These are phyloP conservation scores for Bruguiera sexangula DNA, from an alignment of 345 rosid species.

Conservation along the genomic window DNA sequence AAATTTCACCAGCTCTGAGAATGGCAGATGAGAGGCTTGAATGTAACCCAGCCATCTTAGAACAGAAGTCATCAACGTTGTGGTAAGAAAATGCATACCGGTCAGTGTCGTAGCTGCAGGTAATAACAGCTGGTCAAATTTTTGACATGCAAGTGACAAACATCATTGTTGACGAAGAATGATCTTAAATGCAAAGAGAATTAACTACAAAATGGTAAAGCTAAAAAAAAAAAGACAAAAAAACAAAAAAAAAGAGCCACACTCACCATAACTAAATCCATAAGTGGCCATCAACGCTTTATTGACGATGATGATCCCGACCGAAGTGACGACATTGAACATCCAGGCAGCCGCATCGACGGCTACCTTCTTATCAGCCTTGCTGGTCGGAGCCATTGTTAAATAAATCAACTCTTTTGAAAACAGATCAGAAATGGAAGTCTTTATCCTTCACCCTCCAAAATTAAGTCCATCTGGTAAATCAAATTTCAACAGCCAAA, in stretches of 20 bases:
- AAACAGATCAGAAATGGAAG: neutral
- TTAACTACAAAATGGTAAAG: too few species aligned
- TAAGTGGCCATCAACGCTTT: conserved; percentile 88
- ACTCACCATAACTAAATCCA: conserved; percentile 79
- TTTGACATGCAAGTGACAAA: too few species aligned
- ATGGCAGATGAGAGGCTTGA: conserved; percentile 77
- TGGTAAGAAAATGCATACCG: conserved; percentile 93
- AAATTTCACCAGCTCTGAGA: conserved; percentile 72
- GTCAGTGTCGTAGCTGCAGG: conserved; percentile 94
- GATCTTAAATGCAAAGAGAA: neutral
- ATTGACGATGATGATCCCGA: conserved; percentile 88
- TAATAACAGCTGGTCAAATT: conserved; percentile 18
- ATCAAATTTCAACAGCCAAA: too few species aligned
- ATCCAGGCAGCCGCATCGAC: conserved; percentile 90
- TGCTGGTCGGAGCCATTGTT: conserved; percentile 58
- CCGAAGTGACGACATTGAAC: conserved; percentile 92
- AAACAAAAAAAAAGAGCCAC: neutral
- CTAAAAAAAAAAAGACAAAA: neutral
- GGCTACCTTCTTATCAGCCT: conserved; percentile 65
- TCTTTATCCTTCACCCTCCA: neutral
- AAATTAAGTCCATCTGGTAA: neutral
- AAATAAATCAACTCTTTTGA: neutral
- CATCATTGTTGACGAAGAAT: neutral
- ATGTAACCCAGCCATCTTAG: conserved; percentile 86
- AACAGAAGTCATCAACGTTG: conserved; percentile 67